A percentile compares a stretch with the other conserved stretches of the same genome.
phyloP scores from a whole-genome alignment of 352 stramenopile species.

The Phytophthora boehmeriae region DNA sequence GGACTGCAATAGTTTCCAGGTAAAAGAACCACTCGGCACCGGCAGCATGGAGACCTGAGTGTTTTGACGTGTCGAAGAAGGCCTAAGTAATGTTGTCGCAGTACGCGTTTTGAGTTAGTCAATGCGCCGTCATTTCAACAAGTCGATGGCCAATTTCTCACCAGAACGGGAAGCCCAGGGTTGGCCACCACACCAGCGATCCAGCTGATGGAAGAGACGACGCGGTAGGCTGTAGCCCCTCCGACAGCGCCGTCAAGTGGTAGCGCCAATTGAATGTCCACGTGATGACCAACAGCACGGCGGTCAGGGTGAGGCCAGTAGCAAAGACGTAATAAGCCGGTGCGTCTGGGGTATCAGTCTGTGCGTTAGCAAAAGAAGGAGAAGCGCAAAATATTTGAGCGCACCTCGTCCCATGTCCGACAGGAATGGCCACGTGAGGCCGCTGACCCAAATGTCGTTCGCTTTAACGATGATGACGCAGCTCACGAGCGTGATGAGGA shows the following conservation, averaged over 20 bases:
- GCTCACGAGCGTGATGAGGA: conserved; percentile 52
- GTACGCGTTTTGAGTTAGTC: conserved; percentile 1
- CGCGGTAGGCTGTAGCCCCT: conserved; percentile 23
- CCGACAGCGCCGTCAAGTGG: conserved; percentile 39
- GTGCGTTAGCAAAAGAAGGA: neutral
- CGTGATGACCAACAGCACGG: conserved; percentile 49
- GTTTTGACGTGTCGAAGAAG: conserved; percentile 61
- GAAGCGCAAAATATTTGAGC: neutral
- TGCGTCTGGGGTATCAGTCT: conserved; percentile 28
- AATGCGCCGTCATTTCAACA: neutral
- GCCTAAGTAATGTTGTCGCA: conserved; percentile 23
- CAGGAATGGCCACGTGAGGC: conserved; percentile 64
- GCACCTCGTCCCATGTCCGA: conserved; percentile 66
- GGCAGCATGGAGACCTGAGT: conserved; percentile 42
- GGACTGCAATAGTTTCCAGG: conserved; percentile 51
- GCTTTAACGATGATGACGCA: conserved; percentile 66
- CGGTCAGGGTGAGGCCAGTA: conserved; percentile 51
- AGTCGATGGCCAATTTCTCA: conserved; percentile 14
- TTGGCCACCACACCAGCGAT: conserved; percentile 46
- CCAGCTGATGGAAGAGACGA: conserved; percentile 30
- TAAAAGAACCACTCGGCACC: conserved; percentile 70
- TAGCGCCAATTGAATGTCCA: conserved; percentile 61
- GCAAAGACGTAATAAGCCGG: conserved; percentile 70
- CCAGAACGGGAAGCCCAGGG: conserved; percentile 55
- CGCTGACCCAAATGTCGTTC: conserved; percentile 57